Evolutionary conservation across 768 basidiomycete species (phyloP), one percentile per base, ranked within the genome.

Genomic region (Tylopilus sp.): DNA sequence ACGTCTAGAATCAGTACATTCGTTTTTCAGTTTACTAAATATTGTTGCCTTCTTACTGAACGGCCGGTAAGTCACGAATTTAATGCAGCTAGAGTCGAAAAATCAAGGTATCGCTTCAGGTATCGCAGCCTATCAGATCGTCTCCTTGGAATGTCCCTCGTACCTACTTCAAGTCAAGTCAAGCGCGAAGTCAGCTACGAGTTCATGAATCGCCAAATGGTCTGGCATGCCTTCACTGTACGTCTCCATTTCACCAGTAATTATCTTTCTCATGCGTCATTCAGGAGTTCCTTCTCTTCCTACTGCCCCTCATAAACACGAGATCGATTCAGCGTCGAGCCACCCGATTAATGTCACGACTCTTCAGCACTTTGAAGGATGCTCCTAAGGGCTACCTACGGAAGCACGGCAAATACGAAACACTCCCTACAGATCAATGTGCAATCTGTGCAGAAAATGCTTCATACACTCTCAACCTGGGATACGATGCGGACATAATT

Each of bases 151-250:
- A 80, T 99, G 76, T 76, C 78, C 28, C 81, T 98, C 4, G 79
- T 86, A 1, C 87, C 95, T 4, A 77, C 88, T 0, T 81, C 84
- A 29, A 74, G 78, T 37, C 79, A 86, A 30, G 78, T 85, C 31
- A 84, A 82, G 55, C 83, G 89, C 17, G 87, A 95, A 61, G 89
- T 98, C 46, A 96, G 91, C 64, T 99, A 97, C 71, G 97, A 98
- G 65, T 98, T 94, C 64, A 96, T 98, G 92, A 98, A 98, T 63
- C 89, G 97, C 60, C 96, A 98, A 70, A 90, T 99, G 81, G 97
- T 99, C 50, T 99, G 97, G 97, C 92, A 95, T 66, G 91, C 93
- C 0, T 96, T 98, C 69, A 98, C 97, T 8, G 96, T 96, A 64
- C 50, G 90, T 46, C 30, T 24, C 21, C 24, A 22, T 31, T 21